Evolutionary conservation across 2,329 filamentous ascomycete species (phyloP), one percentile per base, ranked within the genome.

Genomic region (Pseudogymnoascus sp.): DNA sequence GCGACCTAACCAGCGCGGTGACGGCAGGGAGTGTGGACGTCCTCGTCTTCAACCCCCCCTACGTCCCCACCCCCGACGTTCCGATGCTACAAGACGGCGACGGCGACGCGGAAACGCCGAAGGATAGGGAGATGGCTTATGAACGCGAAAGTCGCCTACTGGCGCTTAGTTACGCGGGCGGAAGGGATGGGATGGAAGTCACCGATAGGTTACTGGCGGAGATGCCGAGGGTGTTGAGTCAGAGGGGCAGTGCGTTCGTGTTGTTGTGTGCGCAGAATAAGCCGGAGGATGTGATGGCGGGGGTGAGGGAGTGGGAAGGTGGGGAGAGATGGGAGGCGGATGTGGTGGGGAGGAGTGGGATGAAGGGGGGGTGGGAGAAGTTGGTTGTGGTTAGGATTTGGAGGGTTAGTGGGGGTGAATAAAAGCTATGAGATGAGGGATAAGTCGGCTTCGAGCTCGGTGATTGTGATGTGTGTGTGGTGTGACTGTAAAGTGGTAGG

Each of bases 1-100:
- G 84, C 1, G 91, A 97, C 72, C 80, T 99, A 0, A 80, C 82
- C 4, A 75, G 82, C 2, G 78, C 87, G 0, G 76, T 95, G 42
- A 80, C 82, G 6, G 72, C 77, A 0, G 78, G 80, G 2, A 75
- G 77, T 40, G 82, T 96, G 4, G 94, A 99, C 72, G 82, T 99
- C 10, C 81, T 99, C 66, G 82, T 99, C 28, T 99, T 97, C 81
- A 99, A 99, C 73, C 94, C 94, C 62, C 94, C 94, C 0, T 99
- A 99, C 73, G 94, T 99, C 12, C 94, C 94, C 1, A 95, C 92
- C 2, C 82, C 87, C 25, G 83, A 86, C 42, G 77, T 95, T 64
- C 92, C 93, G 1, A 73, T 76, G 23, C 75, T 82, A 37, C 76
- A 81, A 10, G 40, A 44, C 2, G 18, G 31, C 3, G 50, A 56